phyloP scores from a whole-genome alignment of 192 early-diverging fungal genomes.

The Coemansia javaensis region DNA sequence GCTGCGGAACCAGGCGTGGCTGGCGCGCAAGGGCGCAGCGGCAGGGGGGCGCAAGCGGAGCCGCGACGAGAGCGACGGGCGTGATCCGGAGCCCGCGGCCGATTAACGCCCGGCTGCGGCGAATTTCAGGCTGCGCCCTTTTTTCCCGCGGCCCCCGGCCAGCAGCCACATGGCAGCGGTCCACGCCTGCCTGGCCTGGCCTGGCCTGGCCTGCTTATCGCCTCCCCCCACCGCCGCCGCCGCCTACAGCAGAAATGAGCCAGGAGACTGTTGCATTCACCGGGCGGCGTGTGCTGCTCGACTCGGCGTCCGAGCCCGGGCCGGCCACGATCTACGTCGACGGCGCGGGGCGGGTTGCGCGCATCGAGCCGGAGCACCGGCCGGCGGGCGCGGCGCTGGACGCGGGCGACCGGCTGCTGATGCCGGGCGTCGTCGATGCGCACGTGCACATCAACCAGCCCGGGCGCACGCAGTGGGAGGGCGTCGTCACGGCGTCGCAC shows the following conservation, averaged over 20 bases:
- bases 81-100: too few relatives aligned
- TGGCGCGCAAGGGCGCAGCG: conserved; percentile 34
- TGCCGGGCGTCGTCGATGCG: conserved; percentile 72
- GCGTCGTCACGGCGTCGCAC: conserved; percentile 72
- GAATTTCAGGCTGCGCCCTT: too few relatives aligned
- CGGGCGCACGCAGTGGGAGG: conserved; percentile 81
- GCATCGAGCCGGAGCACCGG: conserved; percentile 44
- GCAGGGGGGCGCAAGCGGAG: conserved; percentile 10
- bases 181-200: too few relatives aligned
- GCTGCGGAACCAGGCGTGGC: conserved; percentile 39
- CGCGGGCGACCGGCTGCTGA: conserved; percentile 57
- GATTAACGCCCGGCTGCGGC: too few relatives aligned
- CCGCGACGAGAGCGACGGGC: neutral
- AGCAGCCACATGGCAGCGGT: too few relatives aligned
- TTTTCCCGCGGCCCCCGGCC: too few relatives aligned
- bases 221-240: too few relatives aligned
- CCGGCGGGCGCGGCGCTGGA: conserved; percentile 47
- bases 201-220: too few relatives aligned
- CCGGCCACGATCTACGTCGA: conserved; percentile 60
- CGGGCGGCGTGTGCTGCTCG: conserved; percentile 44
- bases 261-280: conserved; percentile 39
- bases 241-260: conserved; percentile 15
- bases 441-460: conserved; percentile 86
- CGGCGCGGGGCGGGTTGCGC: conserved; percentile 50
- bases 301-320: conserved; percentile 40